These are phyloP conservation scores for Alternaria tenuissima DNA, from an alignment of 2,329 filamentous ascomycete species.

Conservation along the genomic window DNA sequence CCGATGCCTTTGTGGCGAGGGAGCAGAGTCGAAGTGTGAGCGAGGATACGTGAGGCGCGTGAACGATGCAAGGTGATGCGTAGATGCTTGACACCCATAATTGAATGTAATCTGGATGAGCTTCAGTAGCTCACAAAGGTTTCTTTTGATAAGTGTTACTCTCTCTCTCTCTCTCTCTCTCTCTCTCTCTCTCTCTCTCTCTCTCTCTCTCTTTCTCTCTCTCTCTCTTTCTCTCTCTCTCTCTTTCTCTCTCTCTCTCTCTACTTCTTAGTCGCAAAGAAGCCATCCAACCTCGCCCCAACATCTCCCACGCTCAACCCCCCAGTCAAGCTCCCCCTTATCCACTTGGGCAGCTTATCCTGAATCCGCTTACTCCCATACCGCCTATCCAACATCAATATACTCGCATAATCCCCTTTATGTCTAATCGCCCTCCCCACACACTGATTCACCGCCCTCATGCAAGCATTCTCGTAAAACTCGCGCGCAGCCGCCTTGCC, in stretches of 20 bases:
- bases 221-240: too few relatives aligned
- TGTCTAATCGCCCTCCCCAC: slow-evolving; percentile 93
- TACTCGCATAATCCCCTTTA: slow-evolving; percentile 85
- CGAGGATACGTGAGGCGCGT: slow-evolving; percentile 10
- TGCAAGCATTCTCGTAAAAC: slow-evolving; percentile 93
- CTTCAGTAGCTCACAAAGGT: too few relatives aligned
- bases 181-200: too few relatives aligned
- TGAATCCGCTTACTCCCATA: slow-evolving; percentile 79
- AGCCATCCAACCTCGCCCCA: slow-evolving; percentile 46
- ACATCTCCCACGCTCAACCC: slow-evolving; percentile 55
- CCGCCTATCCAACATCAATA: slow-evolving; percentile 82
- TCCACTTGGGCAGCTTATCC: slow-evolving; percentile 88
- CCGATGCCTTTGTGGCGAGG: slow-evolving; percentile 76
- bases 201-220: too few relatives aligned
- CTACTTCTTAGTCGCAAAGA: slow-evolving; percentile 46
- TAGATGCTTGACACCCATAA: too few relatives aligned
- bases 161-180: too few relatives aligned
- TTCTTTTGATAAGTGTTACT: too few relatives aligned
- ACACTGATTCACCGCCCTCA: slow-evolving; percentile 96
- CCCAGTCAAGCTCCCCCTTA: slow-evolving; percentile 69
- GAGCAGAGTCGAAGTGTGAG: slow-evolving; percentile 41
- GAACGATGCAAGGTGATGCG: not conserved
- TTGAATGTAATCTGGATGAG: too few relatives aligned
- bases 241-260: too few relatives aligned
- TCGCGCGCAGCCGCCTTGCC: slow-evolving; percentile 67